phyloP scores from a whole-genome alignment of 345 rosid genomes.

The Citrus trifoliata region DNA sequence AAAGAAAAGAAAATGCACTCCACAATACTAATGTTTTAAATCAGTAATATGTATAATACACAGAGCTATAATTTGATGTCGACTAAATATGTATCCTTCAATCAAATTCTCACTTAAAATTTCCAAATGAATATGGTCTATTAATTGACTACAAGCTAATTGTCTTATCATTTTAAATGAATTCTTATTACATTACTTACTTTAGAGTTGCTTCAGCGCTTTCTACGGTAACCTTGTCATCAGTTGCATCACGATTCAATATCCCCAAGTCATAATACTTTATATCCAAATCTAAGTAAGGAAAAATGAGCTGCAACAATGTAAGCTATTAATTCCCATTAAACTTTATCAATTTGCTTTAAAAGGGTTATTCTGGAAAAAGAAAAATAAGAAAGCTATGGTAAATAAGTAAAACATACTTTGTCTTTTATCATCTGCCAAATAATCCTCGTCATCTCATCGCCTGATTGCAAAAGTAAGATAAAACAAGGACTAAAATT shows the following conservation, averaged over 20 bases:
- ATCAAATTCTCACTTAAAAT: neutral
- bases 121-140: neutral
- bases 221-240: conserved; percentile 76
- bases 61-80: neutral
- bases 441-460: conserved; percentile 94
- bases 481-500: neutral
- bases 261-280: conserved; percentile 91
- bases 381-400: neutral
- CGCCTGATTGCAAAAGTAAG: conserved; percentile 45
- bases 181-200: conserved; percentile 35
- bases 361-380: neutral
- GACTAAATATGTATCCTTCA: neutral
- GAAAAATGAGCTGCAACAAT: conserved; percentile 73
- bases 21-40: neutral
- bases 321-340: conserved; percentile 16
- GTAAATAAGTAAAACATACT: conserved; percentile 32
- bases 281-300: conserved; percentile 77
- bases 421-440: conserved; percentile 87
- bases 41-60: neutral
- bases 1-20: neutral
- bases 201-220: conserved; percentile 87
- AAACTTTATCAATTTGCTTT: neutral
- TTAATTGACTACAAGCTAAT: neutral
- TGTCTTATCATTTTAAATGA: no score
- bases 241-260: conserved; percentile 86